Evolutionary conservation across 73 alveolate species (phyloP).

Genomic region (Blepharisma japonicum): DNA sequence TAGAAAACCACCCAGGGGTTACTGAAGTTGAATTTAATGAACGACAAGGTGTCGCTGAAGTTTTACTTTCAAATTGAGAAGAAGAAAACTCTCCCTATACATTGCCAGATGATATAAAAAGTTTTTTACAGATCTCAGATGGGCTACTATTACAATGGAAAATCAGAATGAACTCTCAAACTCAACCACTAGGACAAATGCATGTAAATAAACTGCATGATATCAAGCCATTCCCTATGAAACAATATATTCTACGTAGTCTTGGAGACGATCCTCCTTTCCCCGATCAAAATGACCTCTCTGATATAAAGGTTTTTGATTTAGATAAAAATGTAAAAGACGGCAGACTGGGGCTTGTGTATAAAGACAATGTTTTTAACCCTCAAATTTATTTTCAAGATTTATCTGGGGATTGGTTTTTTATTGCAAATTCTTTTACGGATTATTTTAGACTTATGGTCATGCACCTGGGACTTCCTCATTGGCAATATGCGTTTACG

Average conservation of each 20-base stretch:
- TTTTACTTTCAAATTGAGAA: slow-evolving; percentile 61
- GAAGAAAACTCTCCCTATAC: slow-evolving; percentile 67
- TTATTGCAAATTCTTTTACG: slow-evolving; percentile 74
- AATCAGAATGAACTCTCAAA: slow-evolving; percentile 54
- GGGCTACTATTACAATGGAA: slow-evolving; percentile 71
- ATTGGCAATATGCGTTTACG: slow-evolving; percentile 81
- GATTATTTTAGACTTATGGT: slow-evolving; percentile 81
- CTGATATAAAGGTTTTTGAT: slow-evolving; percentile 61
- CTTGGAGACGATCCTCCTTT: slow-evolving; percentile 59
- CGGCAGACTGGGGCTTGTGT: slow-evolving; percentile 66
- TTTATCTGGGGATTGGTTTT: slow-evolving; percentile 65
- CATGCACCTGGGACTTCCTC: slow-evolving; percentile 78
- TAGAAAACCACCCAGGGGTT: slow-evolving; percentile 68
- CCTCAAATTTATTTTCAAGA: slow-evolving; percentile 77
- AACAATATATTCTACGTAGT: slow-evolving; percentile 39
- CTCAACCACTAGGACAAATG: slow-evolving; percentile 66
- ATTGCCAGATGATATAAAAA: slow-evolving; percentile 73
- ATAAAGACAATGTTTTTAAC: slow-evolving; percentile 41
- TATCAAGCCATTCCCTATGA: slow-evolving; percentile 47
- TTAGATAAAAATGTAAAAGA: slow-evolving; percentile 64
- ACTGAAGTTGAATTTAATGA: slow-evolving; percentile 69
- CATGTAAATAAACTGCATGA: slow-evolving; percentile 71
- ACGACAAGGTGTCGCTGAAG: slow-evolving; percentile 65
- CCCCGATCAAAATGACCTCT: slow-evolving; percentile 16
- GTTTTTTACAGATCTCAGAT: slow-evolving; percentile 74